Evolutionary conservation across 192 early-diverging fungal genomes (phyloP), one percentile per base, ranked within the genome.

Genomic region (Diversispora eburnea): DNA sequence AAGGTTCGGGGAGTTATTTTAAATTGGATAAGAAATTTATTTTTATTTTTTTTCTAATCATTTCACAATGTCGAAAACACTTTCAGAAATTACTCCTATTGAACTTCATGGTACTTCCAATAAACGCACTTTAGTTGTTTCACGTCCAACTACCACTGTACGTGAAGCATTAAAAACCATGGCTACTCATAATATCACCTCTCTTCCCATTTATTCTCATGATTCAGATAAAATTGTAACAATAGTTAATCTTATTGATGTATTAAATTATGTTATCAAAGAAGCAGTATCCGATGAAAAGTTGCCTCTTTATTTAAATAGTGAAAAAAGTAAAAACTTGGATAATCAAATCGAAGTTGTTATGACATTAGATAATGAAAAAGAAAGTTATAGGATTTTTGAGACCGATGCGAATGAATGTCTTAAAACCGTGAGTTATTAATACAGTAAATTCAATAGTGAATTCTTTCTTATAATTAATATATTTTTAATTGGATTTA

Each of bases 161-260:
- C 79, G 82, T 47, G 70, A 84, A 5, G 85, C 83, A 3, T 73
- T 88, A 8, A 70, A 70, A 12, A 56, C 77, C 13, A 79, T 88
- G 84, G 77, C 79, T 17, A 66, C 39, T 13, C 62, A 87, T 70
- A 81, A 78, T 74, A 79, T 88, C 25, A 78, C 85, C 17, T 86
- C 84, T 41, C 58, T 88, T 17, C 85, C 87, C 6, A 77, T 88
- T 39, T 83, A 83, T 39, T 88, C 86, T 33, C 86, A 85, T 68
- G 67, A 77, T 64, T 72, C 78, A 20, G 77, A 77, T 13, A 71
- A 73, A 15, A 76, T 86, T 1, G 79, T 82, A 41, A 83, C 78
- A 25, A 87, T 88, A 67, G 80, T 88, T 15, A 84, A 82, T 52
- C 70, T 85, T 12, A 75, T 80, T 68, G 87, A 88, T 75, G 84